Evolutionary conservation across 2,329 filamentous ascomycete genomes (phyloP).

Genomic region (Cercospora citrullina): DNA sequence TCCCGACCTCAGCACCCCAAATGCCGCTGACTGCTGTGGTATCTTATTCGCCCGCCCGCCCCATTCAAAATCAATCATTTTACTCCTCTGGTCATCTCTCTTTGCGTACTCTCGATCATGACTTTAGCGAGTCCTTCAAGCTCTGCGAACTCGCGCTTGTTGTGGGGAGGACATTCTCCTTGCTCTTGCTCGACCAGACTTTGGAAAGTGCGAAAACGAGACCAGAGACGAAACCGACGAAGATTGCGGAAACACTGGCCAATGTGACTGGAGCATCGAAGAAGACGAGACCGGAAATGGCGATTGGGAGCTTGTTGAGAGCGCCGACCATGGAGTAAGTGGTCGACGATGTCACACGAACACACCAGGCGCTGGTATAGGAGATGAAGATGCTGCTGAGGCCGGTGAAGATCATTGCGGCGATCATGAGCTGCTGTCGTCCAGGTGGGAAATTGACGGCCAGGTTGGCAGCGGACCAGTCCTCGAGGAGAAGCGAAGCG

Average conservation of each 20-base stretch:
- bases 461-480: conserved; percentile 88
- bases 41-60: background rate
- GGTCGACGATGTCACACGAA: conserved; percentile 93
- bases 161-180: conserved; percentile 61
- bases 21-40: background rate
- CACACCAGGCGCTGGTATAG: conserved; percentile 99
- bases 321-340: conserved; percentile 99
- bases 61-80: background rate
- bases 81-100: background rate
- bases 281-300: conserved; percentile 87
- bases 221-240: conserved; percentile 86
- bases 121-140: conserved; percentile 80
- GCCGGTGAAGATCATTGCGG: conserved; percentile 92
- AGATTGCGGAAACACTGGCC: conserved; percentile 86
- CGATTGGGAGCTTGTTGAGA: conserved; percentile 96
- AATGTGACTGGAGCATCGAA: conserved; percentile 93
- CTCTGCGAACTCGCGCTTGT: conserved; percentile 85
- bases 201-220: conserved; percentile 88
- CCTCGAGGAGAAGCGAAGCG: conserved; percentile 79
- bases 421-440: conserved; percentile 70
- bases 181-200: conserved; percentile 69
- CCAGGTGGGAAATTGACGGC: conserved; percentile 83
- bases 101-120: conserved; percentile 41
- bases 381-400: conserved; percentile 95
- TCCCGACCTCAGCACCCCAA: background rate